Evolutionary conservation across 768 basidiomycete genomes (phyloP).

Genomic region (Cantharellus anzutake): DNA sequence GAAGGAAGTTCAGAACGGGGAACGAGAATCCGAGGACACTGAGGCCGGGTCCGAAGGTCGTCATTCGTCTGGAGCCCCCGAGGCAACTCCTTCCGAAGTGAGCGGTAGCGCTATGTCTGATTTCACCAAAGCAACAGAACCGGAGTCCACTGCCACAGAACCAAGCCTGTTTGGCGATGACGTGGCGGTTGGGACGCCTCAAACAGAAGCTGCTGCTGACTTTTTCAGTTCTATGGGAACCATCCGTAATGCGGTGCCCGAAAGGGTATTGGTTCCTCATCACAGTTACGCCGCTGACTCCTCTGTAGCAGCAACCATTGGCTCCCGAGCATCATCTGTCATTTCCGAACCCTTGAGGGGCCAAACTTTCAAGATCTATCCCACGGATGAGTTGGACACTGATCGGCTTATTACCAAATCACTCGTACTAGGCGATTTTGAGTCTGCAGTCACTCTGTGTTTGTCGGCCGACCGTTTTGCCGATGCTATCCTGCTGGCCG

Average conservation of each 20-base stretch:
- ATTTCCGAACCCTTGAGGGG: slow-evolving; percentile 45
- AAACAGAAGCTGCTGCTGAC: slow-evolving; percentile 49
- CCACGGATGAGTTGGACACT: slow-evolving; percentile 65
- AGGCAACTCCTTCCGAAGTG: slow-evolving; percentile 57
- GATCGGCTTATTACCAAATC: slow-evolving; percentile 84
- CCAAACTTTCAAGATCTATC: slow-evolving; percentile 82
- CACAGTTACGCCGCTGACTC: slow-evolving; percentile 66
- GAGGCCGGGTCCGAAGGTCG: slow-evolving; percentile 25
- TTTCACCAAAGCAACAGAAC: slow-evolving; percentile 36
- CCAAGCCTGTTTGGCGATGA: slow-evolving; percentile 82
- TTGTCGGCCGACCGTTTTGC: slow-evolving; percentile 78
- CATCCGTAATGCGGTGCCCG: slow-evolving; percentile 23
- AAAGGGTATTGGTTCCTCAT: slow-evolving; percentile 48
- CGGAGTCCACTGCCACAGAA: slow-evolving; percentile 48
- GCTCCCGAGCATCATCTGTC: slow-evolving; percentile 74
- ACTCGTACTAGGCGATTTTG: slow-evolving; percentile 89
- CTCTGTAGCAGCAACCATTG: slow-evolving; percentile 85
- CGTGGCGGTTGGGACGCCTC: slow-evolving; percentile 37
- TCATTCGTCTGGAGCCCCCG: slow-evolving; percentile 21
- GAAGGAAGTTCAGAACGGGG: slow-evolving; percentile 20
- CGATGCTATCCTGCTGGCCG: slow-evolving; percentile 86
- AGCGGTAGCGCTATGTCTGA: slow-evolving; percentile 44
- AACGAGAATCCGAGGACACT: slow-evolving; percentile 12
- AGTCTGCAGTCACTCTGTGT: slow-evolving; percentile 78
- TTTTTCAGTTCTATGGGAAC: slow-evolving; percentile 74